Evolutionary conservation across 768 basidiomycete genomes (phyloP), one percentile per base, ranked within the genome.

Genomic region (Russula virescens): DNA sequence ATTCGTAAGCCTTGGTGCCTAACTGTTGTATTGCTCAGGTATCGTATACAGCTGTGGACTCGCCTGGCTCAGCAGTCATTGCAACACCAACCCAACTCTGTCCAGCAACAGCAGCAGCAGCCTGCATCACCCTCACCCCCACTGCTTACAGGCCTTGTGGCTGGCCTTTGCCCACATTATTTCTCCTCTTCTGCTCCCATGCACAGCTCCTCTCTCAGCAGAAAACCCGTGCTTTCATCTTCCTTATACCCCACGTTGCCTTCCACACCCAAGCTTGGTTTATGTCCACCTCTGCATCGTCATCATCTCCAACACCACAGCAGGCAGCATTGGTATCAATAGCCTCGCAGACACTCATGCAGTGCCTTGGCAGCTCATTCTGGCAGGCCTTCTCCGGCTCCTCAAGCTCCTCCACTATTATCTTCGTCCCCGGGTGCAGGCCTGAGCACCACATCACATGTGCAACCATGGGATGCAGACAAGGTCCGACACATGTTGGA

Each of bases 41-140:
- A 88, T 71, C 83, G 94, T 46, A 94, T 94, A 89, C 94, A 96
- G 64, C 79, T 97, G 0, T 96, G 94, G 94, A 83, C 86, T 38
- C 84, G 88, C 75, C 90, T 96, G 85, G 92, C 92, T 0, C 80
- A 85, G 42, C 93, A 94, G 19, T 8, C n/a, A n/a, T n/a, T 4
- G 31, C 58, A 60, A 35, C 64, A 64, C 0, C 80, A 84, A 35
- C 25, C 42, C 31, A 19, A 42, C 16, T 67, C 88, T 83, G 58
- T 71, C 62, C 73, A 79, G n/a, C 74, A 74, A 31, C 73, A 75
- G 51, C 73, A 75, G 51, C 73, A 74, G 50, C 71, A 72, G 23
- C 54, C 65, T 52, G 49, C 62, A 8, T 51, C 65, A 1, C 63
- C 66, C 18, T 63, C 58, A 3, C 10, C 59, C 53, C 69, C 70